Evolutionary conservation across 2,329 filamentous ascomycete species (phyloP).

Genomic region (Nemania serpens): DNA sequence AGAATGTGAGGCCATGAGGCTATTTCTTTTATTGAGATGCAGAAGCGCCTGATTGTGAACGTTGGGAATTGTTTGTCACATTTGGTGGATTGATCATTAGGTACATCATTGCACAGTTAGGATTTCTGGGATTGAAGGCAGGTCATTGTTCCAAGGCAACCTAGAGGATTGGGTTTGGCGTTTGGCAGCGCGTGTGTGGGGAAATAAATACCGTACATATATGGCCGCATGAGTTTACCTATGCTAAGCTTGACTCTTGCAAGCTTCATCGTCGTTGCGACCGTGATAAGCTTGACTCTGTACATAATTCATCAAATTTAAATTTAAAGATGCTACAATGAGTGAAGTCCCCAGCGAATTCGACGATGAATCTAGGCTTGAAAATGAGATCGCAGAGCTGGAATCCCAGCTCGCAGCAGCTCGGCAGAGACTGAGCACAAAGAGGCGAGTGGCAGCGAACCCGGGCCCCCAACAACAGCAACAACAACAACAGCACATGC

Average conservation of each 20-base stretch:
- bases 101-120: background rate
- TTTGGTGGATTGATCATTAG: conserved; percentile 1
- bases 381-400: conserved; percentile 63
- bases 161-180: conserved; percentile 22
- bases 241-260: conserved; percentile 8
- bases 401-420: conserved; percentile 56
- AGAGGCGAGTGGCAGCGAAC: conserved; percentile 1
- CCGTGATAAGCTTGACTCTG: background rate
- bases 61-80: too few species aligned
- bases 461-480: background rate
- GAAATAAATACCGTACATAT: conserved; percentile 4
- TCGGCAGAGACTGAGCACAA: conserved; percentile 37
- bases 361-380: conserved; percentile 37
- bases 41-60: background rate
- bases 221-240: conserved; percentile 5
- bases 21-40: conserved; percentile 25
- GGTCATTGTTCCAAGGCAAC: conserved; percentile 14
- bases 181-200: conserved; percentile 26
- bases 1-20: conserved; percentile 49
- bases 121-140: conserved; percentile 12
- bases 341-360: conserved; percentile 15
- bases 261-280: background rate
- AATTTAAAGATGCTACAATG: conserved; percentile 28
- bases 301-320: too few species aligned
- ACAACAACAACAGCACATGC: background rate